Percentiles rank a stretch among this genome's conserved stretches.
phyloP scores from a whole-genome alignment of 495 filamentous ascomycete genomes.

The Penicillium tannophilum region DNA sequence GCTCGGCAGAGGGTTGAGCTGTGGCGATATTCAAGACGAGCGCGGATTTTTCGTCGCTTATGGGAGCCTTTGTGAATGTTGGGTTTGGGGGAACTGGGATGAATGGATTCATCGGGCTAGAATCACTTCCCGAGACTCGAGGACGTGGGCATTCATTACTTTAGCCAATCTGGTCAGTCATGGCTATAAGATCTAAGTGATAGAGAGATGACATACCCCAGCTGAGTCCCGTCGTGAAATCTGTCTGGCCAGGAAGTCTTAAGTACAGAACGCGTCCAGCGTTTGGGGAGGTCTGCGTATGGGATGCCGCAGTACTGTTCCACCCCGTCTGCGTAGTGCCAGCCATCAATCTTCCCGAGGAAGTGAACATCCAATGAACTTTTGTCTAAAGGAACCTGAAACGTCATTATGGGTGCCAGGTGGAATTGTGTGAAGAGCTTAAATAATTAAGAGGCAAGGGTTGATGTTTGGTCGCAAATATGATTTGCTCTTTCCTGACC shows the following conservation, averaged over 20 bases:
- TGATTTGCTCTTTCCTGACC: neutral
- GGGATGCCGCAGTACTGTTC: conserved; percentile 20
- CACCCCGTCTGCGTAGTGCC: conserved; percentile 13
- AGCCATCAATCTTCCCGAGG: conserved; percentile 12
- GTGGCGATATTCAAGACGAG: conserved; percentile 14
- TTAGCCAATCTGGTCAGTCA: neutral
- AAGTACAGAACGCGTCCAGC: conserved; percentile 16
- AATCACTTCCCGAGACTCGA: conserved; percentile 1
- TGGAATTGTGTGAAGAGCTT: too few relatives aligned
- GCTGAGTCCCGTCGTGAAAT: conserved; percentile 19
- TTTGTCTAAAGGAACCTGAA: conserved; percentile 9
- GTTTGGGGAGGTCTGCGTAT: conserved; percentile 14
- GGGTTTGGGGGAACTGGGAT: conserved; percentile 17
- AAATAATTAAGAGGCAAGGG: neutral
- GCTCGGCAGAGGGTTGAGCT: neutral
- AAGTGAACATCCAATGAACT: conserved; percentile 7
- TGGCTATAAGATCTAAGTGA: neutral
- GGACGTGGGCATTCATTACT: conserved; percentile 17
- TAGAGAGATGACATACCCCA: conserved; percentile 5
- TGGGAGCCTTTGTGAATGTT: conserved; percentile 2
- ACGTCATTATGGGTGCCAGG: conserved; percentile 13
- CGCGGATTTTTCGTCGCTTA: conserved; percentile 14
- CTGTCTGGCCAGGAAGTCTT: conserved; percentile 15
- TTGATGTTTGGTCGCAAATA: neutral
- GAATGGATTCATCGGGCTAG: conserved; percentile 13